phyloP scores from a whole-genome alignment of 768 basidiomycete genomes.

The Cytidiella melzeri region DNA sequence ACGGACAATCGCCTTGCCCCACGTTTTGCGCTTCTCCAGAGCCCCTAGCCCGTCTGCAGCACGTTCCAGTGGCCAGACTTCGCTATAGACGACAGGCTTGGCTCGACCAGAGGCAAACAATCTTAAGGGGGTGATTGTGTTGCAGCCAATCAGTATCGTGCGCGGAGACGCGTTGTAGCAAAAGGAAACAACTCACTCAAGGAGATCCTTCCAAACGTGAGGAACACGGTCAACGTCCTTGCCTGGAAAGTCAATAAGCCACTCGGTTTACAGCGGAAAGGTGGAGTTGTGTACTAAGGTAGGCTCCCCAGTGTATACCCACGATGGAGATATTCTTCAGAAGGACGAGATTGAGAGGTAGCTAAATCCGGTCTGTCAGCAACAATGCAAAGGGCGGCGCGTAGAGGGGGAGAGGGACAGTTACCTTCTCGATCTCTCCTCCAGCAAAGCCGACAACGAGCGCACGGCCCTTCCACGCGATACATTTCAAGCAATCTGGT shows the following conservation, averaged over 20 bases:
- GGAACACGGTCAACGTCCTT: conserved; percentile 62
- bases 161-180: not conserved
- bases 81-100: conserved; percentile 64
- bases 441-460: conserved; percentile 93
- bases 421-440: conserved; percentile 77
- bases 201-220: conserved; percentile 65
- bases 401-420: too few species aligned
- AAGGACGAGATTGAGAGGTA: conserved; percentile 65
- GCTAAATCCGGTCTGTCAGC: conserved; percentile 39
- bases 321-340: conserved; percentile 48
- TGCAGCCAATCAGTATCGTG: conserved; percentile 4
- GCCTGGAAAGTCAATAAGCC: conserved; percentile 29
- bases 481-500: conserved; percentile 84
- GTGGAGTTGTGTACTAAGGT: conserved; percentile 44
- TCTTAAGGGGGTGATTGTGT: not conserved
- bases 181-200: conserved; percentile 46
- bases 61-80: conserved; percentile 61
- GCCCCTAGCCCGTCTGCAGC: conserved; percentile 66
- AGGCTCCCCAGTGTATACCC: conserved; percentile 87
- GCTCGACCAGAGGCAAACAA: conserved; percentile 43
- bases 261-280: conserved; percentile 1
- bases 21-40: conserved; percentile 79
- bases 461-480: conserved; percentile 90
- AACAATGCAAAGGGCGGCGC: not conserved
- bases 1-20: conserved; percentile 81